Base-by-base conservation (phyloP, 345 rosid species). In the Mangifera indica region DNA sequence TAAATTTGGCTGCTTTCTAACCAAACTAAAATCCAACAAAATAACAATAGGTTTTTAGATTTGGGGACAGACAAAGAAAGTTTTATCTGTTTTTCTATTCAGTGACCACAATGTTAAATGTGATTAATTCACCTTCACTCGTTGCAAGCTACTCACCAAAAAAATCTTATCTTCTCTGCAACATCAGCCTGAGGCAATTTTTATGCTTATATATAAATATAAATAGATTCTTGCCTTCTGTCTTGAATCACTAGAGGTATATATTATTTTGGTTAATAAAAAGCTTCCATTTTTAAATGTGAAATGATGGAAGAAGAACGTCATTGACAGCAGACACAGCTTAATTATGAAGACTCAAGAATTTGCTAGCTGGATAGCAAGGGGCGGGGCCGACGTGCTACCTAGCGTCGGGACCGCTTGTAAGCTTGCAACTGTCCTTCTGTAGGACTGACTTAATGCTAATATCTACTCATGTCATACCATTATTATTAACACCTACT, bases 141-240 rank as follows among this genome's bases (percentile, higher is more conserved):
- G 10, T 45, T 40, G 65, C 52, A 63, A 45, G 65, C 70, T 15
- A 70, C 17, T 17, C 22, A 71, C 42, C 79, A 59, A 59, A n/a
- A 59, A 76, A 58, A 66, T 65, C 79, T 71, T 71, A 76, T 71
- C 76, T 58, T 24, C 71, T 63, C 59, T 20, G 1, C 45, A 5
- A 9, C 72, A 42, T 40, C 72, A 42, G 20, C 9, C 15, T 56
- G 37, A 22, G 22, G 53, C 24, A 42, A 57, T 10, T 10, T 40
- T 7, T 24, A 18, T 37, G 37, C 37, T 0, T 2, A 14, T 4
- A 5, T 44, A 0, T 17, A 11, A 5, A 7, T 34, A 0, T 18
- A 2, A 22, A 1, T 63, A 24, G 10, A 1, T 63, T 3, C 6
- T 5, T 42, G 45, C 24, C 2, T 45, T 22, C 13, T 22, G 12